Evolutionary conservation across 345 rosid genomes (phyloP).

Genomic region (Eucalyptus cloeziana): DNA sequence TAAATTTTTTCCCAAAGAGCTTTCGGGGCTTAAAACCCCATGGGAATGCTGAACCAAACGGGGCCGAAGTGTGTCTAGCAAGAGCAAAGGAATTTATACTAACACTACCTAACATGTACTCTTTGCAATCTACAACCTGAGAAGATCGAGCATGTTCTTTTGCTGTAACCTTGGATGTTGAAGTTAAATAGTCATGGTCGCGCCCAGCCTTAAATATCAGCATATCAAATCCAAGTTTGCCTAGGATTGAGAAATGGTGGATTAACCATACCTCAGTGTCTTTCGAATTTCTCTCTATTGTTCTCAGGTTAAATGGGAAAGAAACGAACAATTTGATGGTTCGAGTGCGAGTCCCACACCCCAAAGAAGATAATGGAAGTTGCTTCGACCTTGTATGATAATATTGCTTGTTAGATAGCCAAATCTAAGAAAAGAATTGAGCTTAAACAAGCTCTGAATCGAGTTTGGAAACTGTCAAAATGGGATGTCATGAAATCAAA

Average conservation of each 20-base stretch:
- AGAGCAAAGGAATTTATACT: background rate
- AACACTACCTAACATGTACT: background rate
- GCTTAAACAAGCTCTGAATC: fast-evolving
- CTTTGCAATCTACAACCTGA: background rate
- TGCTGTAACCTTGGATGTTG: background rate
- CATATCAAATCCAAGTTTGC: background rate
- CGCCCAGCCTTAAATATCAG: background rate
- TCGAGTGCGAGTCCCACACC: too few species aligned
- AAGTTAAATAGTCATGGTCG: background rate
- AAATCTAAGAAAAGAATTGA: background rate
- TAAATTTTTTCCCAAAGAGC: too few species aligned
- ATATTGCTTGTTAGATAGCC: background rate
- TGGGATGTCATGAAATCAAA: fast-evolving
- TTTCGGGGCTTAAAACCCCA: too few species aligned
- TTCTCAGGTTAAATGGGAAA: too few species aligned
- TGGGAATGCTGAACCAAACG: too few species aligned
- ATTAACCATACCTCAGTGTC: background rate
- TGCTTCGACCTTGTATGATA: background rate
- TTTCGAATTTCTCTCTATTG: too few species aligned
- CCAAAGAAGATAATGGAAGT: background rate
- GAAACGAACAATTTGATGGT: too few species aligned
- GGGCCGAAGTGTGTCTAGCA: background rate
- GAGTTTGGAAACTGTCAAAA: fast-evolving
- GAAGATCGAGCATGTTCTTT: background rate
- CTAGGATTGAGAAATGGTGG: background rate